phyloP scores from a whole-genome alignment of 2,329 filamentous ascomycete species.

The Pseudonectria buxi region DNA sequence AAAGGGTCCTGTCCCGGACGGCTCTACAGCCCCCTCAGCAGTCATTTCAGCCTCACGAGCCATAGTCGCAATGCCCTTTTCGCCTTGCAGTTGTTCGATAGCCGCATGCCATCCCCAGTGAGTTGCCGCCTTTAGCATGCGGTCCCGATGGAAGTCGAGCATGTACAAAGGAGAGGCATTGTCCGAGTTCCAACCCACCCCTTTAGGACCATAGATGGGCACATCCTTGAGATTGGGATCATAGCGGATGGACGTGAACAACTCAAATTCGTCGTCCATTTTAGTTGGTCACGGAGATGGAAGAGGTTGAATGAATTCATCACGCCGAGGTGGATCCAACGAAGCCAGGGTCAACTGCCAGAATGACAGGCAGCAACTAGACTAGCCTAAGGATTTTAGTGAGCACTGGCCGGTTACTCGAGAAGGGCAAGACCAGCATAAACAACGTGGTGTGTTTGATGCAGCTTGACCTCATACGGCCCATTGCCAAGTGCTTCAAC shows the following conservation, averaged over 20 bases:
- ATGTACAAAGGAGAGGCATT: constrained; percentile 66
- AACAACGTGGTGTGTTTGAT: too few relatives aligned
- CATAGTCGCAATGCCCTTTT: constrained; percentile 38
- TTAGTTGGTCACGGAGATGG: background rate
- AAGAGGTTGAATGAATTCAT: too few relatives aligned
- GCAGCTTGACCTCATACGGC: too few relatives aligned
- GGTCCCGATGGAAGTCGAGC: constrained; percentile 69
- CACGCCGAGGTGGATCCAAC: too few relatives aligned
- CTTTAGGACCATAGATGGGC: constrained; percentile 29
- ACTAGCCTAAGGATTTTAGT: too few relatives aligned
- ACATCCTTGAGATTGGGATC: constrained; percentile 50
- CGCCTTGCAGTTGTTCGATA: constrained; percentile 37
- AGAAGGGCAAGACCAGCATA: too few relatives aligned
- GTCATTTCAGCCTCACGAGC: constrained; percentile 4
- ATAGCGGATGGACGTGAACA: constrained; percentile 68
- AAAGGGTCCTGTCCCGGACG: constrained; percentile 28
- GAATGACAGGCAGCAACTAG: too few relatives aligned
- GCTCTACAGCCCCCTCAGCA: constrained; percentile 30
- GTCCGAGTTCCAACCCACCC: constrained; percentile 46
- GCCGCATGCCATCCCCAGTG: constrained; percentile 50
- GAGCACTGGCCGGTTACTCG: too few relatives aligned
- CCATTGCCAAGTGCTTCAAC: too few relatives aligned
- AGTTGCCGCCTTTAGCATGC: constrained; percentile 59
- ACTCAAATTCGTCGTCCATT: constrained; percentile 43
- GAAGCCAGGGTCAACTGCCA: too few relatives aligned